Base-by-base conservation (phyloP, 176 grass and related monocot species). In the Hordeum marinum region DNA sequence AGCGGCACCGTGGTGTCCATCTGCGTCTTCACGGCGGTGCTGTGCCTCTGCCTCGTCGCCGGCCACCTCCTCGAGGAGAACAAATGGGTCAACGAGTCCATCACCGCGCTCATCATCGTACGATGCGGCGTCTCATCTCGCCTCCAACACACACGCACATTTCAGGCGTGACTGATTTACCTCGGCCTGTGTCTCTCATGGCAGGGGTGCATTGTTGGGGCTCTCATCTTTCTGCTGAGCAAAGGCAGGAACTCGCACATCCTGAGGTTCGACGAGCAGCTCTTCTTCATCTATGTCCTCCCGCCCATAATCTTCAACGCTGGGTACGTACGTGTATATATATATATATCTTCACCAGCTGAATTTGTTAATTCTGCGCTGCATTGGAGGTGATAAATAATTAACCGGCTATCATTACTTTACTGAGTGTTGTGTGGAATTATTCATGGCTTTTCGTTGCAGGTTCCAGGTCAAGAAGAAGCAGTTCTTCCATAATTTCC, bases 401-500 rank as follows among this genome's bases (percentile, higher is more conserved):
- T 37, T 7, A 4, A 11, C 25, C 13, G 55, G 55, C 7, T 46
- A n/a, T 6, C 20, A 15, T 15, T 67, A 3, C 5, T 63, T 13
- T 4, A 12, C 15, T 29, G 17, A 66, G 34, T 37, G 48, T 72
- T 70, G 23, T 4, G 12, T 63, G 69, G 50, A 27, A 29, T 7
- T 11, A 43, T 75, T 0, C 21, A 48, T 84, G 63, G 48, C 3
- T 35, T 5, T 59, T 52, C 52, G 82, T 67, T 59, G 1, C 87
- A 95, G 95, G 34, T 95, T 98, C 79, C 89, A 95, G 82, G 96
- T 98, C 23, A 98, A 98, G 91, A 98, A 98, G 65, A 95, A 98
- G 40, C 96, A 94, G 83, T 98, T 98, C 80, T 98, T 98, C 77
- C 93, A 94, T 69, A 95, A 98, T 14, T 94, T 98, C 77, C 75